phyloP scores from a whole-genome alignment of 2,329 filamentous ascomycete species.

The Arthrobotrys sinensis region DNA sequence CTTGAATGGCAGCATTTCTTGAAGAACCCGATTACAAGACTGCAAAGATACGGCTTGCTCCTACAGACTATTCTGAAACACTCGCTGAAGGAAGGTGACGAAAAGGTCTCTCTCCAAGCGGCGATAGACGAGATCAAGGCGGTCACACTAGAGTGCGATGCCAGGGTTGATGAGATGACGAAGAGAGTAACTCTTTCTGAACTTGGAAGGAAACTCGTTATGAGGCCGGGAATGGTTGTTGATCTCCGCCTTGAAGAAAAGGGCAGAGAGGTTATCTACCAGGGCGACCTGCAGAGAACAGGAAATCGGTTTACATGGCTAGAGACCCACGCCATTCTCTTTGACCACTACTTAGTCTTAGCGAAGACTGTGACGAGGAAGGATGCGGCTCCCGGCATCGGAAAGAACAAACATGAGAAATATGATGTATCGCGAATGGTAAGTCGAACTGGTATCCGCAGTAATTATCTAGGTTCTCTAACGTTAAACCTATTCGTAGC shows the following conservation, averaged over 20 bases:
- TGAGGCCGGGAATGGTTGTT: constrained; percentile 90
- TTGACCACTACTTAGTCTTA: constrained; percentile 95
- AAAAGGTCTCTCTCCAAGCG: constrained; percentile 85
- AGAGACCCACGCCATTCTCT: constrained; percentile 91
- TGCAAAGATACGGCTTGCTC: constrained; percentile 90
- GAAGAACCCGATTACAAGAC: constrained; percentile 90
- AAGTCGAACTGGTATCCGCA: constrained; percentile 65
- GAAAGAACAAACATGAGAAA: constrained; percentile 74
- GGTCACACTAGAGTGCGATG: constrained; percentile 91
- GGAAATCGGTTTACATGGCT: constrained; percentile 94
- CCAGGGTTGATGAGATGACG: constrained; percentile 90
- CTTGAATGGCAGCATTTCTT: constrained; percentile 95
- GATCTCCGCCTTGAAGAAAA: constrained; percentile 92
- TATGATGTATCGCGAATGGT: constrained; percentile 95
- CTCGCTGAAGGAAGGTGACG: constrained; percentile 86
- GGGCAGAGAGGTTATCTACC: constrained; percentile 89
- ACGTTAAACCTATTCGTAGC: constrained; percentile 68
- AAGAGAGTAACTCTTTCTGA: constrained; percentile 92
- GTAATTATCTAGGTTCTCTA: not conserved
- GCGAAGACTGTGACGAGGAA: constrained; percentile 81
- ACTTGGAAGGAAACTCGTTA: constrained; percentile 83
- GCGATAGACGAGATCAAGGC: constrained; percentile 93
- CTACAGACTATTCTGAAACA: constrained; percentile 87
- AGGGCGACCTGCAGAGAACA: constrained; percentile 90
- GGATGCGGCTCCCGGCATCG: constrained; percentile 80